Evolutionary conservation across 805 yeast genomes (phyloP), one percentile per base, ranked within the genome.

Genomic region (Lachancea cidri): DNA sequence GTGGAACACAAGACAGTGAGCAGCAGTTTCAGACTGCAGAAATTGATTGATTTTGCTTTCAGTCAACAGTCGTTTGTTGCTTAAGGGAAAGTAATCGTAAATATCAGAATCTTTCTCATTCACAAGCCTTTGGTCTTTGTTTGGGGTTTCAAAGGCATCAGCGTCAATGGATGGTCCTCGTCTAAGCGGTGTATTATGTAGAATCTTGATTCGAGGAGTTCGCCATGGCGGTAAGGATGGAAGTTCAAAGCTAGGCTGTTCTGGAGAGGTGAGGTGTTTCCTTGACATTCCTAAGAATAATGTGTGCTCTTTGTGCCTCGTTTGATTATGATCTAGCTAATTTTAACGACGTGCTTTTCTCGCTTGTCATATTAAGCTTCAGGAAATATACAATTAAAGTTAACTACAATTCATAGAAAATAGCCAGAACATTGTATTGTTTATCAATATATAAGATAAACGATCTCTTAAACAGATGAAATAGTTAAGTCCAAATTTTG

Each of bases 161-260:
- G 41, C 27, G 20, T 35, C 38, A 29, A 29, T 36, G 13, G 36
- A 16, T 16, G 22, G 19, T 14, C 46, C 42, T 5, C 50, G 46
- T 33, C 50, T 39, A 22, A 50, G 29, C 16, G 62, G 62, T 9
- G 62, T 57, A 7, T 47, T 42, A n/a, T 42, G 35, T 4, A 29
- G 35, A 3, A 35, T 35, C 22, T 51, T 47, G 22, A 48, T 44
- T 25, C 40, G 40, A 17, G 57, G 52, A 13, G 59, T 48, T 29
- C 46, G 46, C 62, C 62, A 57, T n/a, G 59, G 55, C 15, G 62
- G 59, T 14, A 57, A 42, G 9, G 58, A 45, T 9, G 59, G 60
- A 17, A 57, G 36, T 30, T 57, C 58, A 31, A 55, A 55, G 9
- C 36, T 35, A 6, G 39, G 33, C 15, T 41, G 44, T 14, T 41